Conservation (phyloP, 371 early-diverging fungal species). For the Parasitella parasitica region DNA sequence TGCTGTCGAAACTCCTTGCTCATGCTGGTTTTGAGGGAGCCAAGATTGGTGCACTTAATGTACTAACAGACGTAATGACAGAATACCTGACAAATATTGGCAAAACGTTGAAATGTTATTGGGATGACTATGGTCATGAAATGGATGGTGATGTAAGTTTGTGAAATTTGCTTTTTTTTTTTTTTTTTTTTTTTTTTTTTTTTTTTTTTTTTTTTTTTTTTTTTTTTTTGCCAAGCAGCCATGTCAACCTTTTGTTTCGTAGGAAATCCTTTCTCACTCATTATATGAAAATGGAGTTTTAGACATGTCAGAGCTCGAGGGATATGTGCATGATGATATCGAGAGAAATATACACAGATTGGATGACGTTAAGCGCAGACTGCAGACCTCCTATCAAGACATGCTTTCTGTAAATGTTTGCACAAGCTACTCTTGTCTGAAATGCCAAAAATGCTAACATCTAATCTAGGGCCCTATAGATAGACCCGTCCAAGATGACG, state of each 20-base stretch:
- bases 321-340: constrained; percentile 78
- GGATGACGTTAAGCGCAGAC: constrained; percentile 69
- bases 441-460: neutral
- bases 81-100: constrained; percentile 84
- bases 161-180: no score
- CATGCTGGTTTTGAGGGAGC: constrained; percentile 91
- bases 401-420: constrained; percentile 38
- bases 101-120: constrained; percentile 75
- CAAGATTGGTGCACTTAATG: constrained; percentile 61
- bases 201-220: no score
- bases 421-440: neutral
- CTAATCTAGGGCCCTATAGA: constrained; percentile 34
- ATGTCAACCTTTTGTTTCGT: neutral
- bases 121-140: constrained; percentile 69
- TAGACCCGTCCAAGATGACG: constrained; percentile 37
- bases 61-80: constrained; percentile 75
- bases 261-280: constrained; percentile 84
- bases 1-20: constrained; percentile 66
- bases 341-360: constrained; percentile 69
- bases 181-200: no score
- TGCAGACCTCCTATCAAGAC: constrained; percentile 70
- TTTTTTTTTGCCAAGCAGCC: neutral
- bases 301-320: constrained; percentile 65
- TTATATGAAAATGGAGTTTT: constrained; percentile 81
- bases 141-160: constrained; percentile 76